phyloP scores from a whole-genome alignment of 1,139 yeast genomes.

The Candida labiduridarum region DNA sequence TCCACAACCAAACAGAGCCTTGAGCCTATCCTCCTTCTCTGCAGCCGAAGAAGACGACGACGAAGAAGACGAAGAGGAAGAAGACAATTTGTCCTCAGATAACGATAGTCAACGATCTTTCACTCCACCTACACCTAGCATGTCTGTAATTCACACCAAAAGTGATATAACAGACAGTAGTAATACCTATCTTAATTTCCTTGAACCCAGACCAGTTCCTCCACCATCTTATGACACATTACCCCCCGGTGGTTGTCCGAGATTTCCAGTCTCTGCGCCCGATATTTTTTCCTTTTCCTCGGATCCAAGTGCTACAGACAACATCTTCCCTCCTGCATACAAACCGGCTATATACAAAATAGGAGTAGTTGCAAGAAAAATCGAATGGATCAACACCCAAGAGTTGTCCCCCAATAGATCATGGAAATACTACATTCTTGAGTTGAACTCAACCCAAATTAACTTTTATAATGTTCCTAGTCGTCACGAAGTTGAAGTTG shows the following conservation, averaged over 20 bases:
- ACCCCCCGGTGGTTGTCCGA: conserved; percentile 54
- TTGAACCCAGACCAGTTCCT: conserved; percentile 52
- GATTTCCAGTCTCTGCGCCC: conserved; percentile 45
- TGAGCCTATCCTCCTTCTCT: conserved; percentile 9
- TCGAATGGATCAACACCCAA: conserved; percentile 70
- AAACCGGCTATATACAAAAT: conserved; percentile 60
- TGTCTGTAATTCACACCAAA: conserved; percentile 1
- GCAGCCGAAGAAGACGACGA: conserved; percentile 8
- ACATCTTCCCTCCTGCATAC: conserved; percentile 48
- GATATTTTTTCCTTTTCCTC: conserved; percentile 11
- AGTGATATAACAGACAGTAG: conserved; percentile 7
- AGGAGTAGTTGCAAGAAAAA: conserved; percentile 54
- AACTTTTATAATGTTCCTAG: conserved; percentile 56
- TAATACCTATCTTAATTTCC: conserved; percentile 33
- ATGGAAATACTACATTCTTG: conserved; percentile 68
- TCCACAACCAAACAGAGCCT: conserved; percentile 5
- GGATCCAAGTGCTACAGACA: neutral
- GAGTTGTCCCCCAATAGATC: conserved; percentile 60
- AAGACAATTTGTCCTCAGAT: conserved; percentile 8
- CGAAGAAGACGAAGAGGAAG: conserved; percentile 8
- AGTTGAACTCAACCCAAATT: conserved; percentile 73
- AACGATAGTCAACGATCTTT: conserved; percentile 7
- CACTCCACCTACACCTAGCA: conserved; percentile 16
- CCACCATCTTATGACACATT: conserved; percentile 51
- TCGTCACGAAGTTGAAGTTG: conserved; percentile 32